These are phyloP conservation scores for Annona squamosa DNA, from an alignment of 164 flowering plant genomes.

Conservation along the genomic window DNA sequence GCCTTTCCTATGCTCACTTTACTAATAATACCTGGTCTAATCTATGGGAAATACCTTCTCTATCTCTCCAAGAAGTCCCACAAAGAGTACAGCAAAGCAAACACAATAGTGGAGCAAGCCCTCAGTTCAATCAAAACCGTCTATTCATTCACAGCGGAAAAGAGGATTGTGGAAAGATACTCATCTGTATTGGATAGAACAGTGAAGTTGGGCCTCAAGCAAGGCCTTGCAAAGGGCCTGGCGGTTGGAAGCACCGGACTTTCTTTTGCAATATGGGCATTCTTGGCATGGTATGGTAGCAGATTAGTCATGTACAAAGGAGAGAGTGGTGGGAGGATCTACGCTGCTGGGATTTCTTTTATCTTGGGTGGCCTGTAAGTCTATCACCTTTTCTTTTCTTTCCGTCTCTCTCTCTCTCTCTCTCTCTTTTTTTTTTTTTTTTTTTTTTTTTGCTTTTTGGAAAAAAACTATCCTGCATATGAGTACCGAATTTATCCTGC, in stretches of 20 bases:
- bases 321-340: constrained; percentile 78
- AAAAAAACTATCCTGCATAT: too few species aligned
- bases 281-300: constrained; percentile 90
- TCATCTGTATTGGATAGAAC: constrained; percentile 42
- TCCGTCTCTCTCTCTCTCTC: neutral
- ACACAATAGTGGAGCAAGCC: constrained; percentile 71
- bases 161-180: constrained; percentile 42
- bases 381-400: neutral
- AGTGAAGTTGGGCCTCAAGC: constrained; percentile 58
- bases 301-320: constrained; percentile 72
- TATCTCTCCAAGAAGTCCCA: constrained; percentile 42
- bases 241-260: constrained; percentile 87
- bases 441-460: neutral
- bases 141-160: constrained; percentile 77
- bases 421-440: neutral
- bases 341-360: constrained; percentile 74
- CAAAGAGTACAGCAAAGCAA: constrained; percentile 65
- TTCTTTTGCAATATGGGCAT: constrained; percentile 81
- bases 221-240: constrained; percentile 83
- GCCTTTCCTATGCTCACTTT: constrained; percentile 62
- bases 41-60: constrained; percentile 73
- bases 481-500: too few species aligned
- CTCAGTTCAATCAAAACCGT: constrained; percentile 72
- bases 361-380: constrained; percentile 79
- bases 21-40: constrained; percentile 68